Conservation (phyloP, 1,139 yeast genomes). For the Arxiozyma telluris region DNA sequence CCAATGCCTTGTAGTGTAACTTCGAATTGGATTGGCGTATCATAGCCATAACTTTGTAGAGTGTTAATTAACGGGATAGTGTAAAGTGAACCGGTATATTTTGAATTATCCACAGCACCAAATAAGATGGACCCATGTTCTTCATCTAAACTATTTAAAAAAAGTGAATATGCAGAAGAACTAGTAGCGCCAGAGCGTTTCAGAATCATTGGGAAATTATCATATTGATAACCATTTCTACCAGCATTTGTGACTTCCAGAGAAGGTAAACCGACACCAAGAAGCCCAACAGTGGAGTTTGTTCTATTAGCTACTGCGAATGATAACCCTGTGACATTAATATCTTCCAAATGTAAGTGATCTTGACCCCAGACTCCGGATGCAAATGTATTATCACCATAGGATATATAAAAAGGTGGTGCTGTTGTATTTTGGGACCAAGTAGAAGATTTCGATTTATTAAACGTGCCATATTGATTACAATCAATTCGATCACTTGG, state of each 20-base stretch:
- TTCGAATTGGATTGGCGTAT: slow-evolving; percentile 36
- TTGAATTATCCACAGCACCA: slow-evolving; percentile 48
- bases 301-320: slow-evolving; percentile 52
- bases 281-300: slow-evolving; percentile 47
- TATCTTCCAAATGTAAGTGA: slow-evolving; percentile 33
- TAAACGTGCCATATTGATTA: slow-evolving; percentile 35
- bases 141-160: slow-evolving; percentile 35
- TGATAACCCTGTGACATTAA: slow-evolving; percentile 37
- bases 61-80: slow-evolving; percentile 38
- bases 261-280: slow-evolving; percentile 52
- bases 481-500: slow-evolving; percentile 26
- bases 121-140: slow-evolving; percentile 42
- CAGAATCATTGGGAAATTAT: slow-evolving; percentile 50
- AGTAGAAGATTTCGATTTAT: slow-evolving; percentile 39
- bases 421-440: slow-evolving; percentile 39
- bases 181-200: slow-evolving; percentile 45
- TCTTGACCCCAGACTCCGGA: slow-evolving; percentile 55
- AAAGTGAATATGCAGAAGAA: slow-evolving; percentile 48
- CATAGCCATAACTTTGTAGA: slow-evolving; percentile 29
- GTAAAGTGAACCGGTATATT: slow-evolving; percentile 34
- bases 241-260: slow-evolving; percentile 39
- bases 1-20: slow-evolving; percentile 39
- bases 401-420: slow-evolving; percentile 36
- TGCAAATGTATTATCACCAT: slow-evolving; percentile 55
- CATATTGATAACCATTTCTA: slow-evolving; percentile 14